Base-by-base conservation (phyloP, 2,329 filamentous ascomycete genomes). In the Ophiostoma tasmaniense region DNA sequence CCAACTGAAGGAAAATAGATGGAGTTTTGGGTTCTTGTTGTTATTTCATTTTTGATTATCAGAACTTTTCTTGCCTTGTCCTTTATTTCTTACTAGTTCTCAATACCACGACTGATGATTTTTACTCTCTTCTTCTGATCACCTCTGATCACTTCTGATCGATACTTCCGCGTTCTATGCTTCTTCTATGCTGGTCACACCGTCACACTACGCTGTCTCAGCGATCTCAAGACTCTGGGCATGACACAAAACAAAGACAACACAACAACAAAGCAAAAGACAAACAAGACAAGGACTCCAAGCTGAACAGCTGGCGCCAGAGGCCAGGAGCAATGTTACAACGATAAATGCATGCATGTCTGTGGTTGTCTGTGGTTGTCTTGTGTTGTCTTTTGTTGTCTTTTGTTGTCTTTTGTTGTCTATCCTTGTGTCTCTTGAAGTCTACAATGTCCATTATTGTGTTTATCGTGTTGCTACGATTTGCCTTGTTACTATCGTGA, bases 11-110 rank as follows among this genome's bases (percentile, higher is more conserved):
- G 59, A 66, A 66, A 28, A 42, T 66, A 66, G 37, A 45, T 33
- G 64, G 64, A 66, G 33, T 66, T 66, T 66, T 13, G 39, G 35
- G 52, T 37, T 67, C 30, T 59, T 67, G 6, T 67, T 55, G n/a
- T 35, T 50, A 17, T 20, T 42, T 14, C 39, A 13, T 39, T 33
- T 37, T 14, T n/a, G n/a, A 4, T 20, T n/a, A 6, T 55, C 25
- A n/a, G n/a, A n/a, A n/a, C 8, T 55, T 13, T 22, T 55, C 25
- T 22, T 5, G 25, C 10, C 11, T 25, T 17, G 14, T 37, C 50
- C 22, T 68, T 64, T 52, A 25, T 52, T 42, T 50, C 42, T 35
- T 33, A 25, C 11, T 50, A 28, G 66, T 10, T 42, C 25, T 3
- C 22, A 55, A 55, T 14, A 22, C 50, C 50, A 55, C 14, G 50